Base-by-base conservation (phyloP, 495 filamentous ascomycete genomes). In the Lophiotrema nucula region DNA sequence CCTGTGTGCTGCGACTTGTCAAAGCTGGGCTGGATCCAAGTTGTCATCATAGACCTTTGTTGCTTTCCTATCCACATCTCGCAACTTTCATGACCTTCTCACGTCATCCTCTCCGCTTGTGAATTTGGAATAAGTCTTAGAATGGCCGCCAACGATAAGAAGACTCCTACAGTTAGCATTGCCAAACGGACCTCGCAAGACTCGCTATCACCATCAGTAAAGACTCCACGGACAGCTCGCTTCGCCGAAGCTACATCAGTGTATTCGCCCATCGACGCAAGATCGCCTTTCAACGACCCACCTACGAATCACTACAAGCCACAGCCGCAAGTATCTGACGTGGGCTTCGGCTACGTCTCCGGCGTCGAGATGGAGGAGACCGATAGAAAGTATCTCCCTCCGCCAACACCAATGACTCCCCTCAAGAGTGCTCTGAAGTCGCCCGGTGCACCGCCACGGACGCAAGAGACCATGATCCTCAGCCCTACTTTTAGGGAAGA, bases 401-500 rank as follows among this genome's bases (percentile, higher is more conserved):
- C 83, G 74, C 19, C 77, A 74, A 87, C 86, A 23, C 90, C 90
- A 4, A 69, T 56, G 52, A 66, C 58, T 41, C 72, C 73, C 16
- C 67, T 95, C 52, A 92, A 90, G 78, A 92, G 88, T 68, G 91
- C 89, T 10, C 75, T 97, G 77, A 95, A 81, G 71, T 80, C 88
- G 5, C 91, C 91, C 15, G 89, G 90, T 2, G 89, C 89, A 1
- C 83, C 89, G 24, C 85, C 79, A 15, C 78, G 85, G 62, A 81
- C 77, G 27, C 24, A 38, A 16, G 58, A 61, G 42, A 63, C 53
- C 41, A 63, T 58, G 60, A 86, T 88, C 13, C 77, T 95, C 56
- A 96, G 90, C 70, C 90, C 92, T 21, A 96, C 90, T 1, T 95
- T 95, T 71, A 78, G 80, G 42, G 88, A 96, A 72, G 91, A 95